phyloP scores from a whole-genome alignment of 352 stramenopile species.

The Phytophthora constricta region DNA sequence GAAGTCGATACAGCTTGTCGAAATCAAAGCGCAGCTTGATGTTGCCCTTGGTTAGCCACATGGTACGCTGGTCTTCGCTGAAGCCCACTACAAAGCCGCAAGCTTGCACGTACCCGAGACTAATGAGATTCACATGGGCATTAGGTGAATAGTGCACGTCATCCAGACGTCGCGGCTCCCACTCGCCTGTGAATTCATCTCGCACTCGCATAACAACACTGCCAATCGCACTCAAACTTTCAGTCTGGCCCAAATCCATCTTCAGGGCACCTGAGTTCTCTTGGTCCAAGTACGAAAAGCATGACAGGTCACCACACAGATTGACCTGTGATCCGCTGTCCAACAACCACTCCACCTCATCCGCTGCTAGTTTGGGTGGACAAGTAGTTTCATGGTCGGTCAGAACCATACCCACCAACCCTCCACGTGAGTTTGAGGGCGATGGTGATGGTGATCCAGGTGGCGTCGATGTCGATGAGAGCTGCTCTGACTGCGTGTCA shows the following conservation, averaged over 20 bases:
- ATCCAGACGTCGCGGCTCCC: too few relatives aligned
- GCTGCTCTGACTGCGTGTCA: too few relatives aligned
- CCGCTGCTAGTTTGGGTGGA: neutral
- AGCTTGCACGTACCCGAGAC: constrained; percentile 13
- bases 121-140: constrained; percentile 15
- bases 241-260: constrained; percentile 8
- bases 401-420: too few relatives aligned
- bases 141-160: constrained; percentile 23
- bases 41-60: constrained; percentile 6
- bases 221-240: neutral
- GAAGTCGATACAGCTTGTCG: constrained; percentile 25
- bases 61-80: constrained; percentile 6
- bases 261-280: neutral
- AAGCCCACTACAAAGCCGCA: constrained; percentile 9
- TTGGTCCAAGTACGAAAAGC: constrained; percentile 6
- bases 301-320: constrained; percentile 6
- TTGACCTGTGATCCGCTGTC: constrained; percentile 19
- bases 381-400: neutral
- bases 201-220: too few relatives aligned
- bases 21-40: constrained; percentile 16
- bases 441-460: too few relatives aligned
- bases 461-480: too few relatives aligned
- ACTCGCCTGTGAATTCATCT: too few relatives aligned
- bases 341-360: too few relatives aligned
- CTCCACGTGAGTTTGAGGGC: too few relatives aligned